Percentiles rank a stretch among this genome's conserved stretches.
Evolutionary conservation across 768 basidiomycete genomes (phyloP).

Genomic region (Grammothele lineata): DNA sequence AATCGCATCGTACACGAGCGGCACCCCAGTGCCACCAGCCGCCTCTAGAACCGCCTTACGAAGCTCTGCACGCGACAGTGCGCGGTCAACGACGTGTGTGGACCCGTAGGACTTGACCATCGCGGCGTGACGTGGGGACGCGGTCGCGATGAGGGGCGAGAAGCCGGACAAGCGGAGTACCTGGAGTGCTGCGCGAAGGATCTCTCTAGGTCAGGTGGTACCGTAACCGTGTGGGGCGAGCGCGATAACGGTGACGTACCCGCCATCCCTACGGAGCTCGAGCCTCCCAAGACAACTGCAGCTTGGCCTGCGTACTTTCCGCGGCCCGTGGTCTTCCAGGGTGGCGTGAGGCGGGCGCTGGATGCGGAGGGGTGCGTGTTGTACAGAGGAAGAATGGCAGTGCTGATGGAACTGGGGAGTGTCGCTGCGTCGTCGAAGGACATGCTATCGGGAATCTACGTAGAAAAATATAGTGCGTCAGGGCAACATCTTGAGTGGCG

Average conservation of each 20-base stretch:
- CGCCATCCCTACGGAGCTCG: not conserved
- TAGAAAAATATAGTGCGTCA: not conserved
- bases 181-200: slow-evolving; percentile 19
- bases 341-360: not conserved
- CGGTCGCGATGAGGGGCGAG: slow-evolving; percentile 22
- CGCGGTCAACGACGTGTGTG: slow-evolving; percentile 24
- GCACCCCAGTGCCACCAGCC: slow-evolving; percentile 7
- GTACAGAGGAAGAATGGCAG: slow-evolving; percentile 35
- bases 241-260: not conserved
- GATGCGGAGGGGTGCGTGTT: slow-evolving; percentile 3
- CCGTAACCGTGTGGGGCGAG: not conserved
- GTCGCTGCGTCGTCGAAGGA: slow-evolving; percentile 35
- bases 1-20: slow-evolving; percentile 22
- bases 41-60: not conserved
- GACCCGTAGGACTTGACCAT: slow-evolving; percentile 23
- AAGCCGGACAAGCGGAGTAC: slow-evolving; percentile 22
- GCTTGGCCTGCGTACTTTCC: slow-evolving; percentile 16
- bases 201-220: not conserved
- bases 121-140: slow-evolving; percentile 4
- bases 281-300: not conserved
- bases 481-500: not conserved
- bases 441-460: slow-evolving; percentile 30
- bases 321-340: slow-evolving; percentile 7
- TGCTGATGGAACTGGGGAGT: slow-evolving; percentile 31
- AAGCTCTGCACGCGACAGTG: not conserved